These are phyloP conservation scores for Suillus spraguei DNA, from an alignment of 768 basidiomycete genomes.

Conservation along the genomic window DNA sequence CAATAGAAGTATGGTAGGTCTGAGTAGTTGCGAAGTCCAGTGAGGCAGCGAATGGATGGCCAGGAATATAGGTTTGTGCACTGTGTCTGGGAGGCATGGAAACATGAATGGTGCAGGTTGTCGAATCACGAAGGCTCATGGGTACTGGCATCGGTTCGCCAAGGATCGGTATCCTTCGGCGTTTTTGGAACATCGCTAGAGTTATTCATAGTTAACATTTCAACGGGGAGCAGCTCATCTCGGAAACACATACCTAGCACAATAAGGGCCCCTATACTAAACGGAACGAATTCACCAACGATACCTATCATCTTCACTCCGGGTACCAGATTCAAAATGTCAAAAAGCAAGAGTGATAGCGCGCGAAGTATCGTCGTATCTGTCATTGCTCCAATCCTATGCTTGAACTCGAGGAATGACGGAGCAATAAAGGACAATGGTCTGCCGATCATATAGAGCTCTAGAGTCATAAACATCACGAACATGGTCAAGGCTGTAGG, in stretches of 20 bases:
- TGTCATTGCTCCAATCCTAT: constrained; percentile 22
- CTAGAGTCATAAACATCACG: constrained; percentile 37
- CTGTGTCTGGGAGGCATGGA: neutral
- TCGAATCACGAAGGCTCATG: neutral
- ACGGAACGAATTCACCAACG: constrained; percentile 44
- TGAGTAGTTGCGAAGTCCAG: constrained; percentile 1
- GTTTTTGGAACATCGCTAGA: constrained; percentile 15
- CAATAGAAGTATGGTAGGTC: constrained; percentile 5
- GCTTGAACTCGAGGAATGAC: constrained; percentile 20
- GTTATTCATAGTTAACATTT: neutral
- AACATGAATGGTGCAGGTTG: neutral
- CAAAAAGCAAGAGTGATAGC: constrained; percentile 44
- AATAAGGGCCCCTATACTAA: constrained; percentile 41
- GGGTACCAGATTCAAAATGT: constrained; percentile 44
- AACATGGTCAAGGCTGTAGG: constrained; percentile 41
- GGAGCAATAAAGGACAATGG: constrained; percentile 30
- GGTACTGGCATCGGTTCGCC: constrained; percentile 4
- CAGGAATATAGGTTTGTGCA: neutral
- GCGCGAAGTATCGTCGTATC: constrained; percentile 37
- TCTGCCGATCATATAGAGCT: constrained; percentile 41
- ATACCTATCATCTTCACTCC: constrained; percentile 35
- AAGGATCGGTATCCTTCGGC: neutral
- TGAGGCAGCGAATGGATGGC: constrained; percentile 3
- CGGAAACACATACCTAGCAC: constrained; percentile 40
- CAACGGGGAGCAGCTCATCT: neutral